phyloP scores from a whole-genome alignment of 345 rosid species.

The Syzygium oleosum region DNA sequence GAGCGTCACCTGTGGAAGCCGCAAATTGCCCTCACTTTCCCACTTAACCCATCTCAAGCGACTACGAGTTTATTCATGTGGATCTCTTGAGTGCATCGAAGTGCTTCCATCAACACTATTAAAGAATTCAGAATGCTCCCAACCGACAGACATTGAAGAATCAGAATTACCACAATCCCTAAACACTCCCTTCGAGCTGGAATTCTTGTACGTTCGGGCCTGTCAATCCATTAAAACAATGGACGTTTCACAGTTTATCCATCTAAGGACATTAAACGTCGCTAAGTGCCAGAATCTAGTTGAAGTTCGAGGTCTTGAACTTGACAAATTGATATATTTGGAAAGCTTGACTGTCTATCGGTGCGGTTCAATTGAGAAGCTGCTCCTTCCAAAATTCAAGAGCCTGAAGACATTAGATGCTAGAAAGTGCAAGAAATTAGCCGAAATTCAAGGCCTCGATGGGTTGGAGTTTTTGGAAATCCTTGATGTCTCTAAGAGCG shows the following conservation, averaged over 20 bases:
- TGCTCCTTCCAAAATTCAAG: neutral
- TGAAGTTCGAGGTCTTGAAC: neutral
- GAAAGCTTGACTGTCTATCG: neutral
- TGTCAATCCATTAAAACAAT: no score
- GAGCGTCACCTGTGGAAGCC: neutral
- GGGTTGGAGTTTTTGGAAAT: no score
- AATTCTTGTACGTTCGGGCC: rapidly evolving
- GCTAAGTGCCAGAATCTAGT: neutral
- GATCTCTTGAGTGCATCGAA: neutral
- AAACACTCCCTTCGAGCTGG: neutral
- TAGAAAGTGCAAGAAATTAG: no score
- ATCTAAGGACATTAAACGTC: neutral
- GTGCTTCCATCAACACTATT: neutral
- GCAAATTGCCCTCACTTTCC: neutral
- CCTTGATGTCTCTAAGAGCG: no score
- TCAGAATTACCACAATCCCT: neutral
- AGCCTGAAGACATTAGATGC: no score
- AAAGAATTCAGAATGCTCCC: neutral
- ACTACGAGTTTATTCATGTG: neutral
- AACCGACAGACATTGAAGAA: neutral
- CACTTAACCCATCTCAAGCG: neutral
- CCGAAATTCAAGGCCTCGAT: no score
- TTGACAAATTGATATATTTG: neutral
- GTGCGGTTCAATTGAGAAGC: neutral
- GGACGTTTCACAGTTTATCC: neutral